phyloP scores from a whole-genome alignment of 2,329 filamentous ascomycete species.

The Sordariomycetes sp. region DNA sequence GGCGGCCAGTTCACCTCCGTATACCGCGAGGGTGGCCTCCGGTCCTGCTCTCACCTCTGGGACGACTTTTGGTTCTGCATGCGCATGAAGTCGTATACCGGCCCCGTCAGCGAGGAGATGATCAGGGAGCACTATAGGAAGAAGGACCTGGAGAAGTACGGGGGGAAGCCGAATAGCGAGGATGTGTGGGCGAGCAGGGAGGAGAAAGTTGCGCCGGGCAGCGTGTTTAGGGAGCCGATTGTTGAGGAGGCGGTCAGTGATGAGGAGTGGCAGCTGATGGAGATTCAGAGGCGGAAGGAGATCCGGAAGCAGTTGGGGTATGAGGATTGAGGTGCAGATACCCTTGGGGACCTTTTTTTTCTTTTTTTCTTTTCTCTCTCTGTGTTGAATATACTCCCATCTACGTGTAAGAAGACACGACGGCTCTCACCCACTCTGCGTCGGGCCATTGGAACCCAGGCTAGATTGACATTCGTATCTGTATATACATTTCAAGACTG shows the following conservation, averaged over 20 bases:
- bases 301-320: slow-evolving; percentile 19
- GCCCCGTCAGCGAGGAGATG: slow-evolving; percentile 43
- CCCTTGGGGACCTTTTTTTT: background rate
- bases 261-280: slow-evolving; percentile 25
- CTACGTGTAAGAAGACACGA: background rate
- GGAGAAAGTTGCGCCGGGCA: slow-evolving; percentile 37
- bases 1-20: slow-evolving; percentile 86
- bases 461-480: background rate
- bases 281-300: slow-evolving; percentile 17
- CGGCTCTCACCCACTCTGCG: background rate
- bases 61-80: slow-evolving; percentile 97
- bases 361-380: too few species aligned
- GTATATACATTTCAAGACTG: background rate
- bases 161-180: slow-evolving; percentile 60
- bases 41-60: slow-evolving; percentile 75
- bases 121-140: slow-evolving; percentile 56
- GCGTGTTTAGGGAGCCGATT: slow-evolving; percentile 28
- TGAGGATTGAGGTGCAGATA: slow-evolving; percentile 5
- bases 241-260: slow-evolving; percentile 24
- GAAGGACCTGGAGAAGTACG: slow-evolving; percentile 53
- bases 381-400: background rate
- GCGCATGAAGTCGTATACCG: slow-evolving; percentile 55
- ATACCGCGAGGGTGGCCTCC: slow-evolving; percentile 72
- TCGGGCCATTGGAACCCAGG: background rate
- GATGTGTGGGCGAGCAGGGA: slow-evolving; percentile 75